Base-by-base conservation (phyloP, 2,329 filamentous ascomycete species). In the Nothomitra cinnamomea region DNA sequence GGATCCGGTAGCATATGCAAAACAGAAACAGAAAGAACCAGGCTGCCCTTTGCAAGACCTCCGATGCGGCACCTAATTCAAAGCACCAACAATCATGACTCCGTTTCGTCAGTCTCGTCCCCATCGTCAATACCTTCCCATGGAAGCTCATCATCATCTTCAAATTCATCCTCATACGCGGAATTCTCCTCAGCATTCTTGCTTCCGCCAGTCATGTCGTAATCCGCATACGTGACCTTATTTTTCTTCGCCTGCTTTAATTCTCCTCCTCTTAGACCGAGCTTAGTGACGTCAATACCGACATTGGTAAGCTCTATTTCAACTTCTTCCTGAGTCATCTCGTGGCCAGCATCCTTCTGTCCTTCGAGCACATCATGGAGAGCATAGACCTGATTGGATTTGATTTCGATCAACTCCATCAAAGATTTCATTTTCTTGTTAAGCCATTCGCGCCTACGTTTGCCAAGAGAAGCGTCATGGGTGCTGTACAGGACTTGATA, bases 331-430 rank as follows among this genome's bases (percentile, higher is more conserved):
- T 78, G 74, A 1, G 71, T 76, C 74, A 84, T 81, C 58, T 75
- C 72, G 61, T 79, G 76, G 0, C 79, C 79, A 2, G 74, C 73
- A 35, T 72, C 72, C 68, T 84, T 86, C 64, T 89, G 85, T 4
- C 83, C 85, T 66, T 90, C 86, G 0, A 92, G 72, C 1, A 92
- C 86, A 64, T 94, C 87, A 60, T 89, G 86, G 13, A 94, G 72
- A 42, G 79, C 77, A 67, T 94, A 94, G 42, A 94, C 81, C 65
- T 89, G 84, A 57, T 85, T 82, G 24, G 80, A 79, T 67, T 89
- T 87, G 61, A 76, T 74, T 61, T 88, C 83, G 22, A 87, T 77
- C 52, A 77, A 74, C 56, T 74, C 73, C 42, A 83, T 69, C 19
- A 87, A 62, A 21, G 70, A 70, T 56, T 80, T 73, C 36, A 90